Conservation (phyloP, 768 basidiomycete species). For the Symmetrospora coprosmae region DNA sequence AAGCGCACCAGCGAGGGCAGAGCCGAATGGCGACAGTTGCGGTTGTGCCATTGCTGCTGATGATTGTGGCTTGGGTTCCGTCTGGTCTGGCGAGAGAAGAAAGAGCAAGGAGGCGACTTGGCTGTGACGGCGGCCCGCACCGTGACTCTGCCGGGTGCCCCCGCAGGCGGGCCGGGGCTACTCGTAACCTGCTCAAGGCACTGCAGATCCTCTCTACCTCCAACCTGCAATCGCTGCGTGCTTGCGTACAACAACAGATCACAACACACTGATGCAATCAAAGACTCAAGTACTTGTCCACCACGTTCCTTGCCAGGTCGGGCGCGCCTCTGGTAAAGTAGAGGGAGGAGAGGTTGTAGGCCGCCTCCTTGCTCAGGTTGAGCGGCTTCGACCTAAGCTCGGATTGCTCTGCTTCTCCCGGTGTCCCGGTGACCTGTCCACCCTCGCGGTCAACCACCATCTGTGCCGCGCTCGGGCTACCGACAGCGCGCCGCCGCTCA, state of each 20-base stretch:
- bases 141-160: too few relatives aligned
- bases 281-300: constrained; percentile 68
- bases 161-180: too few relatives aligned
- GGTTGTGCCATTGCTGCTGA: constrained; percentile 14
- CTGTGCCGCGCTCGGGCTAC: too few relatives aligned
- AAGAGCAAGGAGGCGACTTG: too few relatives aligned
- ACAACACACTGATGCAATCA: too few relatives aligned
- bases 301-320: constrained; percentile 54
- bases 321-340: constrained; percentile 65
- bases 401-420: background rate
- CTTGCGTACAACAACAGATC: too few relatives aligned
- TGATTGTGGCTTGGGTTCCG: too few relatives aligned
- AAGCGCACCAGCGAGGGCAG: constrained; percentile 80
- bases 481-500: background rate
- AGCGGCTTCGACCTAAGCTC: constrained; percentile 34
- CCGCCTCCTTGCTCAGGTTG: constrained; percentile 57
- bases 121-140: too few relatives aligned
- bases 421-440: background rate
- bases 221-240: too few relatives aligned
- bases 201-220: too few relatives aligned
- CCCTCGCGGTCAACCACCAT: background rate
- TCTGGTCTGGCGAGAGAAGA: too few relatives aligned
- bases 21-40: constrained; percentile 63
- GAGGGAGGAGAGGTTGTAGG: constrained; percentile 73
- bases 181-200: too few relatives aligned